A percentile compares a stretch with the other conserved stretches of the same genome.
These are phyloP conservation scores for Kalmusia sp. DNA, from an alignment of 2,329 filamentous ascomycete species.

Conservation along the genomic window DNA sequence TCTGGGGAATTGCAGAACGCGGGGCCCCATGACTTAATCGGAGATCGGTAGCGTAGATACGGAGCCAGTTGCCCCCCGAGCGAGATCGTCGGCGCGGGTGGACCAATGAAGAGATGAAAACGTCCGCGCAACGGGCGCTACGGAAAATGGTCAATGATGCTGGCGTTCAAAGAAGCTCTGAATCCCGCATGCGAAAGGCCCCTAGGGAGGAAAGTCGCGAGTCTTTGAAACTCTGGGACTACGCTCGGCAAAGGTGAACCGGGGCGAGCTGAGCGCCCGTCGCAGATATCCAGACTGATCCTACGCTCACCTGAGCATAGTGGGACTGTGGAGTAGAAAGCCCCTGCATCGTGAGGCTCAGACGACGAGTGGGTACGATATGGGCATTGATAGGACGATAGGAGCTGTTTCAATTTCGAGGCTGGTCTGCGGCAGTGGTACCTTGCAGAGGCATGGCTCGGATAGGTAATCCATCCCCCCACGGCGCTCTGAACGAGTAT, in stretches of 20 bases:
- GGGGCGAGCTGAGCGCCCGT: neutral
- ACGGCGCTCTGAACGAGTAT: slow-evolving; percentile 1
- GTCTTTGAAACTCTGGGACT: neutral
- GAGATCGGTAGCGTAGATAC: slow-evolving; percentile 5
- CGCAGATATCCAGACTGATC: neutral
- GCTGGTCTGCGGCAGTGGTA: slow-evolving; percentile 10
- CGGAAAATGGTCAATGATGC: neutral
- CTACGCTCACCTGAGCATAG: neutral
- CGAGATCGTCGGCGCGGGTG: neutral
- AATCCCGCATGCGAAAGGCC: neutral
- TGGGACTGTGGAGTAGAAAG: neutral
- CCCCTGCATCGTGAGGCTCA: slow-evolving; percentile 6
- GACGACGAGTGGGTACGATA: neutral
- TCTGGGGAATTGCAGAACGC: slow-evolving; percentile 6
- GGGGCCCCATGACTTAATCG: slow-evolving; percentile 18
- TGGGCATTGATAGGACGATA: slow-evolving; percentile 2
- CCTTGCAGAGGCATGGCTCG: slow-evolving; percentile 15
- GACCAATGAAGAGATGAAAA: neutral
- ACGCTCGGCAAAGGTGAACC: neutral
- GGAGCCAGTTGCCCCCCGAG: neutral
- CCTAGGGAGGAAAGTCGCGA: neutral
- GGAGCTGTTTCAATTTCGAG: slow-evolving; percentile 4
- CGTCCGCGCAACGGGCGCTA: neutral
- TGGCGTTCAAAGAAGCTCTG: neutral
- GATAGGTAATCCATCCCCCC: neutral